These are phyloP conservation scores for Diaporthe nobilis DNA, from an alignment of 2,329 filamentous ascomycete species.

Conservation along the genomic window DNA sequence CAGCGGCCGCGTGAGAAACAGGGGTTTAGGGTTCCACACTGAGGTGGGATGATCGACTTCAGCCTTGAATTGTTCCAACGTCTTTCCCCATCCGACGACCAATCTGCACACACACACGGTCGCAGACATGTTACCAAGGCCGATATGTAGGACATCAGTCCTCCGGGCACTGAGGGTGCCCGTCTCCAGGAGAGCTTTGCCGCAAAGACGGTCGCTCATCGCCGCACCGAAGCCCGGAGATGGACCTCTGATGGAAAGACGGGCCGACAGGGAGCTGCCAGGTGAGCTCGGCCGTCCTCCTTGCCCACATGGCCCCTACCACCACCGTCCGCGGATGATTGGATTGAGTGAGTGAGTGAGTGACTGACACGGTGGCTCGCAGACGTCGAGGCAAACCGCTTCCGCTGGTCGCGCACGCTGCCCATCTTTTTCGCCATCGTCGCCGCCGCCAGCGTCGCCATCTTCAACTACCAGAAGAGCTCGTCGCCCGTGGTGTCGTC, in stretches of 20 bases:
- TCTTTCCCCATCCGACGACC: not conserved
- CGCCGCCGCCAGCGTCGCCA: constrained; percentile 80
- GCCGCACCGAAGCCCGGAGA: constrained; percentile 71
- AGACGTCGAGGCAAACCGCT: constrained; percentile 61
- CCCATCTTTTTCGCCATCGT: constrained; percentile 85
- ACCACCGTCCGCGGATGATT: not conserved
- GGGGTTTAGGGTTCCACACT: constrained; percentile 19
- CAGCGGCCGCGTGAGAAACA: constrained; percentile 32
- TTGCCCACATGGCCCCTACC: not conserved
- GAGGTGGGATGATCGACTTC: constrained; percentile 40
- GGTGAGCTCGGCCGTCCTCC: constrained; percentile 57
- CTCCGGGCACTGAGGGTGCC: constrained; percentile 32
- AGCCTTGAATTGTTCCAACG: constrained; percentile 14
- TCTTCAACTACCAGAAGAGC: constrained; percentile 99
- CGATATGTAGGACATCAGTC: constrained; percentile 39
- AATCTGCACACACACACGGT: constrained; percentile 22
- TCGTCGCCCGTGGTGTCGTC: constrained; percentile 89
- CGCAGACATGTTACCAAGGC: constrained; percentile 38
- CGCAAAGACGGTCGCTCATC: constrained; percentile 62
- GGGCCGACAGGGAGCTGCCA: constrained; percentile 76
- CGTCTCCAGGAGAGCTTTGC: constrained; percentile 37
- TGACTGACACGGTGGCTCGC: not conserved
- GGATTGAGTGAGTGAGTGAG: not conserved
- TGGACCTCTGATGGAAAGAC: constrained; percentile 75
- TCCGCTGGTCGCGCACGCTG: constrained; percentile 79